These are phyloP conservation scores for Coniochaeta sp. DNA, from an alignment of 2,329 filamentous ascomycete species.

Conservation along the genomic window DNA sequence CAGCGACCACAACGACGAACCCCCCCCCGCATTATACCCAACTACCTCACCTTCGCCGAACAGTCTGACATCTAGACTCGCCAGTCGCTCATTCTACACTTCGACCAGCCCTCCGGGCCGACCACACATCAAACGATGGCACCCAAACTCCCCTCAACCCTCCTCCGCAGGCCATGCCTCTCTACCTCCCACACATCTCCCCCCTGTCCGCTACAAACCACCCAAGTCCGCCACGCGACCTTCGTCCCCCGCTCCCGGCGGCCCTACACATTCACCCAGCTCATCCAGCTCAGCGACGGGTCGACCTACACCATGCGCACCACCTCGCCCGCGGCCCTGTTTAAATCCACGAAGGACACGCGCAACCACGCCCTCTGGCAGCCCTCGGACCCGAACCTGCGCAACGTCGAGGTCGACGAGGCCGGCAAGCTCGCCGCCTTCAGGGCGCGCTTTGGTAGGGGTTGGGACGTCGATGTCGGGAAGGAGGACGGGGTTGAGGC, in stretches of 20 bases:
- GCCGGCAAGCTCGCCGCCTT: slow-evolving; percentile 85
- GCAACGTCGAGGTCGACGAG: slow-evolving; percentile 91
- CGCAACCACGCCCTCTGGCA: slow-evolving; percentile 91
- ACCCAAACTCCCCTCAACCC: slow-evolving; percentile 22
- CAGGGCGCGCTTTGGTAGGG: slow-evolving; percentile 72
- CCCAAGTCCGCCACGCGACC: slow-evolving; percentile 71
- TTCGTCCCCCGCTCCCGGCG: slow-evolving; percentile 82
- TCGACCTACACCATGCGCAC: slow-evolving; percentile 75
- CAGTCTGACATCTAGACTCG: not conserved
- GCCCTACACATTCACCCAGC: slow-evolving; percentile 95
- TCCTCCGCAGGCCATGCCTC: slow-evolving; percentile 20
- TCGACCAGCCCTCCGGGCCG: not conserved
- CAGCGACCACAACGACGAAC: slow-evolving; percentile 1
- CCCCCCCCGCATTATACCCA: too few relatives aligned
- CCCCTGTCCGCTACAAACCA: slow-evolving; percentile 2
- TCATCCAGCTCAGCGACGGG: slow-evolving; percentile 87
- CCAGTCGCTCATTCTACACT: not conserved
- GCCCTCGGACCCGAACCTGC: slow-evolving; percentile 69
- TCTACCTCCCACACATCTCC: too few relatives aligned
- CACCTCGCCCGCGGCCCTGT: slow-evolving; percentile 59
- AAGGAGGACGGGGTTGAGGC: slow-evolving; percentile 23
- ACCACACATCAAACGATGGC: slow-evolving; percentile 18
- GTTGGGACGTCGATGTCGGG: slow-evolving; percentile 62
- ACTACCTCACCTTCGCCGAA: not conserved
- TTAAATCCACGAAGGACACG: slow-evolving; percentile 67